Evolutionary conservation across 2,329 filamentous ascomycete species (phyloP).

Genomic region (Aureobasidium namibiae): DNA sequence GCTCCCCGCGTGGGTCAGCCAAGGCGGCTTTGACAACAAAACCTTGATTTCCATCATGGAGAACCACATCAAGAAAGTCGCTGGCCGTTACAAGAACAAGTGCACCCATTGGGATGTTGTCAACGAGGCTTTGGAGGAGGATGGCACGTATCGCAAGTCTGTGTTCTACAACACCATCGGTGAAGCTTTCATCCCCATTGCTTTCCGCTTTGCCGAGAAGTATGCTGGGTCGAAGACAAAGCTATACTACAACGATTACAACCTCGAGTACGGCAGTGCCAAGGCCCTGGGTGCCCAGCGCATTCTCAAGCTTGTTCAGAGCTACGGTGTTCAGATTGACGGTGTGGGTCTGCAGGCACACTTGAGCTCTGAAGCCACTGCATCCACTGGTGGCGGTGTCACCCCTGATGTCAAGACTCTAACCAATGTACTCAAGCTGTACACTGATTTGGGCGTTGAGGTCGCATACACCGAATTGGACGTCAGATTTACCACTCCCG

Average conservation of each 20-base stretch:
- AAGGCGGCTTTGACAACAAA: constrained; percentile 30
- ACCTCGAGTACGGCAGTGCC: constrained; percentile 20
- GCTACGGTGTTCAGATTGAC: constrained; percentile 26
- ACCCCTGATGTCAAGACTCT: constrained; percentile 23
- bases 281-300: constrained; percentile 20
- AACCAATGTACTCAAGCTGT: constrained; percentile 40
- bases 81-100: constrained; percentile 30
- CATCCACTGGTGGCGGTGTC: constrained; percentile 16
- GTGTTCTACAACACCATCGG: constrained; percentile 23
- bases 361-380: constrained; percentile 35
- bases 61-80: constrained; percentile 34
- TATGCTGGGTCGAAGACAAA: constrained; percentile 18
- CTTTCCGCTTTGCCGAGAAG: constrained; percentile 21
- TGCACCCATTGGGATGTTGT: constrained; percentile 35
- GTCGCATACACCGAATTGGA: constrained; percentile 59
- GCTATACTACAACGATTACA: constrained; percentile 26
- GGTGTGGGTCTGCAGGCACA: constrained; percentile 46
- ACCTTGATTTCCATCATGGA: constrained; percentile 34
- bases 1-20: constrained; percentile 31
- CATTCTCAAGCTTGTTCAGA: constrained; percentile 20
- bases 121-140: constrained; percentile 25
- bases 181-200: constrained; percentile 21
- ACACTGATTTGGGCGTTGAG: constrained; percentile 46
- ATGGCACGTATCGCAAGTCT: constrained; percentile 22
- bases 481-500: constrained; percentile 35